These are phyloP conservation scores for Penicillium ochrochloron DNA, from an alignment of 495 filamentous ascomycete genomes.

Conservation along the genomic window DNA sequence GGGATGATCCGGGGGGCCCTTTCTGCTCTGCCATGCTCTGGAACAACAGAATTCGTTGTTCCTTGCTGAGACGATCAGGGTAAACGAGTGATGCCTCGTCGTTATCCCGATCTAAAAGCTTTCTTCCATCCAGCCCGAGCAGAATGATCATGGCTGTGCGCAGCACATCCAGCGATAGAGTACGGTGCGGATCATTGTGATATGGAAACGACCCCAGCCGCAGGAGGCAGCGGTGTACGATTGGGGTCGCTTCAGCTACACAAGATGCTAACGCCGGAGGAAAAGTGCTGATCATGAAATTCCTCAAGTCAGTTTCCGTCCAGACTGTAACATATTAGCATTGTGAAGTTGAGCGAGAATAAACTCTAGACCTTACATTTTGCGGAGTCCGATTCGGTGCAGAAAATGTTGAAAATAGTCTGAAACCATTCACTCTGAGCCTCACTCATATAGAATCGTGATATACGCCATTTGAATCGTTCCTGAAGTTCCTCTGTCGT, in stretches of 20 bases:
- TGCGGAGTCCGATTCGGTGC: neutral
- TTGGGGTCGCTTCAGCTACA: neutral
- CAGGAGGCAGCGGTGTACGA: neutral
- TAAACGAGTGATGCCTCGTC: neutral
- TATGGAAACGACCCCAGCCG: slow-evolving; percentile 1
- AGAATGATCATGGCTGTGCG: neutral
- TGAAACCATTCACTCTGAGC: neutral
- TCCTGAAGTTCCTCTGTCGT: slow-evolving; percentile 1
- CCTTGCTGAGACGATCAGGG: neutral
- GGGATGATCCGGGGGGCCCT: neutral
- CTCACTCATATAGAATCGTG: neutral
- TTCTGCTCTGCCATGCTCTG: neutral
- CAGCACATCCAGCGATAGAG: neutral
- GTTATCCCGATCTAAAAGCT: neutral
- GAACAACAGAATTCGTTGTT: slow-evolving; percentile 3
- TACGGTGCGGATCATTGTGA: neutral
- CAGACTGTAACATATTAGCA: neutral
- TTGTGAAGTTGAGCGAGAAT: neutral
- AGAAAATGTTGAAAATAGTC: slow-evolving; percentile 1
- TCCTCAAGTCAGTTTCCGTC: neutral
- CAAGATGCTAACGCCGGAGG: neutral
- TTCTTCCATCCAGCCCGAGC: neutral
- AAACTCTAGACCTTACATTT: neutral
- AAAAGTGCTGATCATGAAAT: slow-evolving; percentile 3
- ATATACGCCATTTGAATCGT: neutral